These are phyloP conservation scores for Pharus latifolius DNA, from an alignment of 176 grass and related monocot genomes.

Conservation along the genomic window DNA sequence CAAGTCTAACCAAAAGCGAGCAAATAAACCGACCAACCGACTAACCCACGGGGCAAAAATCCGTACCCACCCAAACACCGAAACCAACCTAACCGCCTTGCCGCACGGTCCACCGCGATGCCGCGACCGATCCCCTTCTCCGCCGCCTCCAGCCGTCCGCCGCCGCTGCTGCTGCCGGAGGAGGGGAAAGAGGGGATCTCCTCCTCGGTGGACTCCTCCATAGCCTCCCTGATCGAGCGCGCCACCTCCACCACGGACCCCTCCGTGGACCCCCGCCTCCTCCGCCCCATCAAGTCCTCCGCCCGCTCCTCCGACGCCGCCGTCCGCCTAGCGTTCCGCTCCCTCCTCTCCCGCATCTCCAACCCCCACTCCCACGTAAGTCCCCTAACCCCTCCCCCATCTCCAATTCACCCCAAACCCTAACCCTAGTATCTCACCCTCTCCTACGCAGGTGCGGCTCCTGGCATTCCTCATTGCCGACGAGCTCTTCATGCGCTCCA, in stretches of 20 bases:
- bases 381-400: not conserved
- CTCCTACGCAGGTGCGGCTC: slow-evolving; percentile 49
- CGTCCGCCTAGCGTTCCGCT: slow-evolving; percentile 38
- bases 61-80: no score
- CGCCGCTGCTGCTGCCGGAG: not conserved
- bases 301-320: slow-evolving; percentile 54
- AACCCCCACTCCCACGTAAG: slow-evolving; percentile 71
- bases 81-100: no score
- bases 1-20: no score
- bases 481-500: slow-evolving; percentile 90
- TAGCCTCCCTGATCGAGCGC: slow-evolving; percentile 57
- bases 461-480: slow-evolving; percentile 64
- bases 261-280: slow-evolving; percentile 49
- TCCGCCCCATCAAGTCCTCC: slow-evolving; percentile 69
- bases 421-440: not conserved
- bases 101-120: slow-evolving; percentile 7
- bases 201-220: not conserved
- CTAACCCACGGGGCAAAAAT: no score
- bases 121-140: not conserved
- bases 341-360: slow-evolving; percentile 63
- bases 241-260: slow-evolving; percentile 62
- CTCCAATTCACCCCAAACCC: not conserved
- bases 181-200: not conserved
- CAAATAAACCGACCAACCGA: no score
- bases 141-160: not conserved